A percentile compares a stretch with the other conserved stretches of the same genome.
Conservation (phyloP, 257 asterid genomes). For the Nicotiana knightiana region DNA sequence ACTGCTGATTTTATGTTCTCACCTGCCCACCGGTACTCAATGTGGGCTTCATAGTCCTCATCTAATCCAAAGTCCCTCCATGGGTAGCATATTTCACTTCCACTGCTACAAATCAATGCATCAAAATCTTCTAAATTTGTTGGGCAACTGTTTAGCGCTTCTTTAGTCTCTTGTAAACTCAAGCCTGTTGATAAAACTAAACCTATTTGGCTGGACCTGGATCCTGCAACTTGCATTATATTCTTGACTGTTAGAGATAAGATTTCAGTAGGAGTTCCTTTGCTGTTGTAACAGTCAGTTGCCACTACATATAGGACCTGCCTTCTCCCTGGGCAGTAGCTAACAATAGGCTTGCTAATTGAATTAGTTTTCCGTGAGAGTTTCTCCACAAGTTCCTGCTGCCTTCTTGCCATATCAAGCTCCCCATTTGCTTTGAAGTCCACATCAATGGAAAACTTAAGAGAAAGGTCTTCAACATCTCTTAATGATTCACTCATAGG, state of each 20-base stretch:
- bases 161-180: constrained; percentile 45
- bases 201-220: constrained; percentile 46
- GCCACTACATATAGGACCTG: constrained; percentile 47
- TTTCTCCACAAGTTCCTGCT: constrained; percentile 44
- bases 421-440: constrained; percentile 46
- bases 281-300: constrained; percentile 41
- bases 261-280: constrained; percentile 34
- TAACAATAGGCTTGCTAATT: constrained; percentile 22
- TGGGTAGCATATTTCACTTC: constrained; percentile 59
- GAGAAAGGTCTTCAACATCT: constrained; percentile 52
- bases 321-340: constrained; percentile 58
- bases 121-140: constrained; percentile 43
- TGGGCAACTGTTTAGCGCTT: constrained; percentile 29
- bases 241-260: constrained; percentile 44
- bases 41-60: constrained; percentile 54
- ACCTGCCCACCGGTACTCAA: constrained; percentile 64
- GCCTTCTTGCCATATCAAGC: constrained; percentile 32
- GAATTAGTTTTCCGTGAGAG: constrained; percentile 34
- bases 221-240: constrained; percentile 40
- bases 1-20: constrained; percentile 42
- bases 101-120: constrained; percentile 57
- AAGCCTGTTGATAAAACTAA: constrained; percentile 45
- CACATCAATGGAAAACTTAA: constrained; percentile 46
- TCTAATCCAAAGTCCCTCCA: constrained; percentile 51
- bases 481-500: constrained; percentile 57